Base-by-base conservation (phyloP, 805 yeast species). In the Maudiozyma bulderi region DNA sequence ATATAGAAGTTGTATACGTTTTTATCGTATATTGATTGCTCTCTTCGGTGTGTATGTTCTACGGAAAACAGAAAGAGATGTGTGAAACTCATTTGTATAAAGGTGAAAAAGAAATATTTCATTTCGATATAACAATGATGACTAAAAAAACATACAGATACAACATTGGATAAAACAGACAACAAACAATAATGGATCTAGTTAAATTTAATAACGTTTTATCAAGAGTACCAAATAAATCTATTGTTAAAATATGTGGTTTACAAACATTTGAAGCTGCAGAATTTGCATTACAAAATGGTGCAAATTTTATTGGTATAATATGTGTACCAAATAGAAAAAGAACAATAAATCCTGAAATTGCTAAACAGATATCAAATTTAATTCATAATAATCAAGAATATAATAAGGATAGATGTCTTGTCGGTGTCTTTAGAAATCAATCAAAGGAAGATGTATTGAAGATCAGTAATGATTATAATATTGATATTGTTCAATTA, bases 341-440 rank as follows among this genome's bases (percentile, higher is more conserved):
- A 38, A 75, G 99, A 48, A 86, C 96, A 0, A 76, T 88, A 1
- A 70, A 71, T 30, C 58, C 61, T 1, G 68, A 55, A 0, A 63
- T 62, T 2, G 90, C 88, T 0, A 55, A 52, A 42, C 58, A 63
- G 28, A 79, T 85, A 8, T 69, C 79, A 2, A 46, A 48, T 3
- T 42, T 70, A 30, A 74, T 71, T 2, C 57, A 69, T 38, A 68
- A 62, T 3, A 71, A 40, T 14, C 33, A 56, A 31, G 51, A 58
- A 59, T 63, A n/a, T 49, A 60, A 4, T 41, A 20, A 20, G 26
- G 86, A 89, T 0, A 93, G 93, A 0, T 78, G 72, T 55, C 64
- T 85, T 2, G 96, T 89, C 2, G 99, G 98, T 1, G 99, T 91
- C 3, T 88, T 91, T 69, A 73, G 90, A 51, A 87, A 93, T 62